Conservation (phyloP, 495 filamentous ascomycete species). For the Chaetomium tenue region DNA sequence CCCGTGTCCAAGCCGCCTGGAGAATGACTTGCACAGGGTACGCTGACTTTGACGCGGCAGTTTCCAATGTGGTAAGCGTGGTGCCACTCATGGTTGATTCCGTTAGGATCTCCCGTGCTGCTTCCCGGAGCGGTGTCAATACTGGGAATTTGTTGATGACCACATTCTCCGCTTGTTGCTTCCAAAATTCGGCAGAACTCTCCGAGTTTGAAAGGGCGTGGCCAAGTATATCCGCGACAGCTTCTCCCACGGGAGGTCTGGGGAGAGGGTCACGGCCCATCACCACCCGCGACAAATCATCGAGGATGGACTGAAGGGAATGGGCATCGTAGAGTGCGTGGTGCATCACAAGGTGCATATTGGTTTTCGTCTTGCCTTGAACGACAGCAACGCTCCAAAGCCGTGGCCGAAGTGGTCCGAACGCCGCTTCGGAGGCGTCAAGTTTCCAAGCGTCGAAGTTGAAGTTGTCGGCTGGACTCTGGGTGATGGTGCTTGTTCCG, state of each 20-base stretch:
- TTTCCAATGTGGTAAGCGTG: slow-evolving; percentile 49
- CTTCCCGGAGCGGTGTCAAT: slow-evolving; percentile 59
- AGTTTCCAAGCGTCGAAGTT: slow-evolving; percentile 36
- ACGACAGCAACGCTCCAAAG: slow-evolving; percentile 38
- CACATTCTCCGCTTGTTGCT: slow-evolving; percentile 48
- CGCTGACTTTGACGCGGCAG: slow-evolving; percentile 49
- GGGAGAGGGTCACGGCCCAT: neutral
- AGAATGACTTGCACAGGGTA: slow-evolving; percentile 68
- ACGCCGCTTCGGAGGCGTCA: slow-evolving; percentile 16
- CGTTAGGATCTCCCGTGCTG: slow-evolving; percentile 38
- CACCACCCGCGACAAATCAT: slow-evolving; percentile 47
- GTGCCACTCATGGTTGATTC: slow-evolving; percentile 42
- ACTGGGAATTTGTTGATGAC: slow-evolving; percentile 65
- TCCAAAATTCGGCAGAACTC: slow-evolving; percentile 60
- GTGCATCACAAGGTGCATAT: slow-evolving; percentile 54
- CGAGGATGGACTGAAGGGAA: slow-evolving; percentile 59
- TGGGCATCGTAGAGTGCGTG: slow-evolving; percentile 81
- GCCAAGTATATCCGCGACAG: slow-evolving; percentile 54
- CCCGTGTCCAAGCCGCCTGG: slow-evolving; percentile 70
- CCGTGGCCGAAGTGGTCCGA: slow-evolving; percentile 18
- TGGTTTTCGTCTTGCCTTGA: slow-evolving; percentile 25
- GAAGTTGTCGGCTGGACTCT: slow-evolving; percentile 20
- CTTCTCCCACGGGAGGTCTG: slow-evolving; percentile 37
- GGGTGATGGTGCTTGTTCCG: neutral
- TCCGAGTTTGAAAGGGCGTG: slow-evolving; percentile 38